Evolutionary conservation across 2,329 filamentous ascomycete genomes (phyloP).

Genomic region (Zarea fungicola): DNA sequence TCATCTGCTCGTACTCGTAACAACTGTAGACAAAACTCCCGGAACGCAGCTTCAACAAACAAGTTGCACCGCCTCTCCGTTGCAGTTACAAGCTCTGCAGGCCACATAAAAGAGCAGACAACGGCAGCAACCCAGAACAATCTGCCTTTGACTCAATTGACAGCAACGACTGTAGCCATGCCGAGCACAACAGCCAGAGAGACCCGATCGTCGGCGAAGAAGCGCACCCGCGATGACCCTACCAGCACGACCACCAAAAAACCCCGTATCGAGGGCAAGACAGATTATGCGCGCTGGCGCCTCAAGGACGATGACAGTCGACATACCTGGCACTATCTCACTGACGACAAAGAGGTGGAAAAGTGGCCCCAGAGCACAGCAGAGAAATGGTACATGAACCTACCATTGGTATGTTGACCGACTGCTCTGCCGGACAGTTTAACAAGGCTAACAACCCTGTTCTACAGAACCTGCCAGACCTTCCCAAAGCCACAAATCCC

Average conservation of each 20-base stretch:
- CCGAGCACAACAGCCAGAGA: conserved; percentile 25
- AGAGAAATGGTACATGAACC: conserved; percentile 83
- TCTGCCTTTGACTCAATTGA: background rate
- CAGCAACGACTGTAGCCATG: conserved; percentile 18
- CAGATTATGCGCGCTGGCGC: conserved; percentile 80
- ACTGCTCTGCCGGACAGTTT: background rate
- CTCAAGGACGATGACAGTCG: conserved; percentile 75
- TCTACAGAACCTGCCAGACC: conserved; percentile 63
- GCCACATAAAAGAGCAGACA: conserved; percentile 10
- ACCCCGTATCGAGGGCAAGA: conserved; percentile 51
- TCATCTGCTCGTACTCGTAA: conserved; percentile 4
- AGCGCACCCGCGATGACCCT: conserved; percentile 37
- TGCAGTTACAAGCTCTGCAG: background rate
- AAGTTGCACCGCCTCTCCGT: conserved; percentile 7
- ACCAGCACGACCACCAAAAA: conserved; percentile 36
- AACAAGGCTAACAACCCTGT: conserved; percentile 5
- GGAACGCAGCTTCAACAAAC: background rate
- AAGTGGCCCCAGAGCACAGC: conserved; percentile 81
- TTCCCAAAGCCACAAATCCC: conserved; percentile 66
- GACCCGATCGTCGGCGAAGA: conserved; percentile 32
- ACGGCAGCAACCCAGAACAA: background rate
- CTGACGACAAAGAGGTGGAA: conserved; percentile 62
- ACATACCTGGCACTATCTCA: conserved; percentile 92
- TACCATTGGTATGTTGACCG: conserved; percentile 60
- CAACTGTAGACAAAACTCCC: background rate